phyloP scores from a whole-genome alignment of 169 alveolate species.

The Theileria orientalis region DNA sequence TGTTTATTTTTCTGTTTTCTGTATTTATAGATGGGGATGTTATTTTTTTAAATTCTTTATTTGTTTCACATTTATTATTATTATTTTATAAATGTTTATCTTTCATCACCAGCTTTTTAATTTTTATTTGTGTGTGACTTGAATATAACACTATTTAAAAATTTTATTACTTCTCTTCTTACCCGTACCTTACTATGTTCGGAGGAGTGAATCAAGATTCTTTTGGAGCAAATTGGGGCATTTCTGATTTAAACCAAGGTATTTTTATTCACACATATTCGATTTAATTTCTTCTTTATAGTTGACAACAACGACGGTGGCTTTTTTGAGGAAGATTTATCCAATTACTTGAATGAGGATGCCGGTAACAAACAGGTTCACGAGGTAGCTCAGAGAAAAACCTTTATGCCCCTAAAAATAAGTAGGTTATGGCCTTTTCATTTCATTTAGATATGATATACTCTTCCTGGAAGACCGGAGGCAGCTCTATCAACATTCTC shows the following conservation, averaged over 20 bases:
- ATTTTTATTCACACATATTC: neutral
- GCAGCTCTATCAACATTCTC: conserved; percentile 38
- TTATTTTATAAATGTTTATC: neutral
- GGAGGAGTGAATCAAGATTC: conserved; percentile 65
- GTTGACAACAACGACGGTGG: conserved; percentile 28
- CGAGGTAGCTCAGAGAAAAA: conserved; percentile 14
- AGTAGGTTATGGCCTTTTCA: neutral
- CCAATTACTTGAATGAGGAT: conserved; percentile 36
- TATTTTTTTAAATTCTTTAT: neutral
- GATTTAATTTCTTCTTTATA: neutral
- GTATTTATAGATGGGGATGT: conserved; percentile 27
- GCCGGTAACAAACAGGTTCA: neutral
- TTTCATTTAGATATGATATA: conserved; percentile 43
- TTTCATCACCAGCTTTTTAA: neutral
- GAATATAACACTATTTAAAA: neutral
- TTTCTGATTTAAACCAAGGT: conserved; percentile 52
- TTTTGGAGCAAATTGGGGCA: conserved; percentile 63
- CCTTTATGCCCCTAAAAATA: conserved; percentile 35
- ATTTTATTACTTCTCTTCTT: neutral
- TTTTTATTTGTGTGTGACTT: neutral
- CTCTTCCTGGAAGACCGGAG: conserved; percentile 47
- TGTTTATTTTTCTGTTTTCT: neutral
- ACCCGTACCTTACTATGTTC: conserved; percentile 21
- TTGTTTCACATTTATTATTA: neutral
- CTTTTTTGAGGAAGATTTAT: conserved; percentile 25